A percentile compares a stretch with the other conserved stretches of the same genome.
phyloP scores from a whole-genome alignment of 345 rosid genomes.

The Acer negundo region DNA sequence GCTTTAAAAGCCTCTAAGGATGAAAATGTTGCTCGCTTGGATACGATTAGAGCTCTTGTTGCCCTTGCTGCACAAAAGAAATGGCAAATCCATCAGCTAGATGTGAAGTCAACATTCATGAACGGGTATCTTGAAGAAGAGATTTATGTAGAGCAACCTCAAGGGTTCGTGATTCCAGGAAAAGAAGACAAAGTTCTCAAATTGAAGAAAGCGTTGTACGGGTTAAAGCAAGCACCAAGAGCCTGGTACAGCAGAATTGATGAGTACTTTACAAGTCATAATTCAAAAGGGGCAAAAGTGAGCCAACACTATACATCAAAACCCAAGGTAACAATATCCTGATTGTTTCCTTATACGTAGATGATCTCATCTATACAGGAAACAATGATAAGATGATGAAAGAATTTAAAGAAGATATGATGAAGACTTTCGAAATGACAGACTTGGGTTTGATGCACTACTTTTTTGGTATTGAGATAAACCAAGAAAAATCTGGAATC shows the following conservation, averaged over 20 bases:
- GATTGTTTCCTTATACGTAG: too few relatives aligned
- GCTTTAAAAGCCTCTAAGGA: too few relatives aligned
- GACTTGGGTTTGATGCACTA: not conserved
- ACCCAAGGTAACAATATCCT: not conserved
- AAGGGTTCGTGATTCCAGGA: too few relatives aligned
- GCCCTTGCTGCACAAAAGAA: too few relatives aligned
- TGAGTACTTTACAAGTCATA: not conserved
- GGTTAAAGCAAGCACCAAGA: not conserved
- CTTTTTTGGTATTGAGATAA: not conserved
- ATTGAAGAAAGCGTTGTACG: not conserved
- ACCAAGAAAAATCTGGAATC: not conserved
- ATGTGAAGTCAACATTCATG: too few relatives aligned
- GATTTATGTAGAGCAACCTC: too few relatives aligned
- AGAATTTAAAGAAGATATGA: slow-evolving; percentile 3
- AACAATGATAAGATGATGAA: not conserved
- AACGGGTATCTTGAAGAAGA: too few relatives aligned
- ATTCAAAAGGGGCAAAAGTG: not conserved
- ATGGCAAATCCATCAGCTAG: too few relatives aligned
- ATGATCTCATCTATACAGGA: not conserved
- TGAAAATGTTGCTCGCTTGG: too few relatives aligned
- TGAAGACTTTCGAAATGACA: not conserved
- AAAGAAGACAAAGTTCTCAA: not conserved
- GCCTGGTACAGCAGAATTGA: not conserved
- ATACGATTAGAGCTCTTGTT: too few relatives aligned
- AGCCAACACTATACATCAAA: not conserved